These are phyloP conservation scores for Cyberlindnera mrakii DNA, from an alignment of 805 yeast species.

Conservation along the genomic window DNA sequence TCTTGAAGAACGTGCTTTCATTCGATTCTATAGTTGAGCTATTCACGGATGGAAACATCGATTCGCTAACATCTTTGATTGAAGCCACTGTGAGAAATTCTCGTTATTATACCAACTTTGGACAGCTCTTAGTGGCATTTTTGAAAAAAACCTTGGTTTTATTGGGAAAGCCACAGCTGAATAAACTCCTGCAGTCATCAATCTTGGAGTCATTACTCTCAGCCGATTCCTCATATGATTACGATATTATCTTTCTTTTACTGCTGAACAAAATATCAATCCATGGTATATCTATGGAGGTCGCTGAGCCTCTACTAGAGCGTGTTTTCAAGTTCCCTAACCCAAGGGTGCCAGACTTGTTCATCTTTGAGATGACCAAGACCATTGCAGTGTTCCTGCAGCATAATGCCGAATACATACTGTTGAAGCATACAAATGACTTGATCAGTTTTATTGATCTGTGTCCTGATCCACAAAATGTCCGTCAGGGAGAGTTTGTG, in stretches of 20 bases:
- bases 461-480: conserved; percentile 5
- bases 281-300: conserved; percentile 8
- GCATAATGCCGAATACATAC: conserved; percentile 9
- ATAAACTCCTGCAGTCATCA: conserved; percentile 1
- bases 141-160: conserved; percentile 19
- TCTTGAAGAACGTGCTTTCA: conserved; percentile 13
- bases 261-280: conserved; percentile 19
- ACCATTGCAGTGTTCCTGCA: conserved; percentile 21
- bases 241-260: conserved; percentile 8
- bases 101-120: conserved; percentile 20
- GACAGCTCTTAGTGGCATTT: conserved; percentile 9
- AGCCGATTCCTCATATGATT: conserved; percentile 10
- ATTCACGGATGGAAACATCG: conserved; percentile 7
- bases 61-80: conserved; percentile 7
- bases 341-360: conserved; percentile 10
- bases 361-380: conserved; percentile 23
- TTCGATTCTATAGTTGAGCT: conserved; percentile 11
- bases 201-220: conserved; percentile 6
- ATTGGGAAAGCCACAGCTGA: conserved; percentile 6
- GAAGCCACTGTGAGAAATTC: conserved; percentile 20
- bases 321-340: conserved; percentile 12
- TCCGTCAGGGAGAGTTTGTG: conserved; percentile 5
- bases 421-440: conserved; percentile 6
- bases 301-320: conserved; percentile 2
- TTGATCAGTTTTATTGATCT: conserved; percentile 10